Percentiles rank a stretch among this genome's conserved stretches.
Conservation (phyloP, 805 yeast species). For the Saturnispora hagleri region DNA sequence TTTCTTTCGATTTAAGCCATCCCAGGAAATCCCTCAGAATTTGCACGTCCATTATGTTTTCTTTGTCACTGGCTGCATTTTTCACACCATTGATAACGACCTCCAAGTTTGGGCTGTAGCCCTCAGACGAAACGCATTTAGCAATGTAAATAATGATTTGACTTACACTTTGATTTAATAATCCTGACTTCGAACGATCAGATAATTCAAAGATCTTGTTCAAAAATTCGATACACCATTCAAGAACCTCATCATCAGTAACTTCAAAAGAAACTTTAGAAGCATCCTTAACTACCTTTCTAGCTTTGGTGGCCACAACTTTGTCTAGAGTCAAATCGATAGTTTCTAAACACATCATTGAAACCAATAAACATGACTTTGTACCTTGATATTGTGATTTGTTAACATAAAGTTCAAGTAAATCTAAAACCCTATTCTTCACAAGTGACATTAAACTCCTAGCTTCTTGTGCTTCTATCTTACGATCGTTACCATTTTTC, state of each 20-base stretch:
- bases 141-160: slow-evolving; percentile 5
- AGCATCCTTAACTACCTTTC: slow-evolving; percentile 5
- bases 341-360: slow-evolving; percentile 6
- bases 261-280: not conserved
- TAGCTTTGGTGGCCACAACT: slow-evolving; percentile 5
- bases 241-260: slow-evolving; percentile 1
- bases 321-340: slow-evolving; percentile 3
- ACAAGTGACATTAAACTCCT: slow-evolving; percentile 69
- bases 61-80: slow-evolving; percentile 4
- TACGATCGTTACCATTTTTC: slow-evolving; percentile 49
- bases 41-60: slow-evolving; percentile 7
- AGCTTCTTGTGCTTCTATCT: slow-evolving; percentile 68
- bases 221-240: slow-evolving; percentile 5
- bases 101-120: not conserved
- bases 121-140: not conserved
- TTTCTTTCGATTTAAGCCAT: slow-evolving; percentile 5
- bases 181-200: not conserved
- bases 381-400: slow-evolving; percentile 6
- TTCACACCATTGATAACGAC: slow-evolving; percentile 1
- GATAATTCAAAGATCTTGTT: slow-evolving; percentile 1
- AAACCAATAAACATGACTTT: slow-evolving; percentile 3
- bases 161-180: slow-evolving; percentile 6
- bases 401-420: slow-evolving; percentile 55
- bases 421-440: slow-evolving; percentile 69
- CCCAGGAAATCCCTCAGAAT: slow-evolving; percentile 7